phyloP scores from a whole-genome alignment of 176 grass and related monocot species.

The Carex littledalei region DNA sequence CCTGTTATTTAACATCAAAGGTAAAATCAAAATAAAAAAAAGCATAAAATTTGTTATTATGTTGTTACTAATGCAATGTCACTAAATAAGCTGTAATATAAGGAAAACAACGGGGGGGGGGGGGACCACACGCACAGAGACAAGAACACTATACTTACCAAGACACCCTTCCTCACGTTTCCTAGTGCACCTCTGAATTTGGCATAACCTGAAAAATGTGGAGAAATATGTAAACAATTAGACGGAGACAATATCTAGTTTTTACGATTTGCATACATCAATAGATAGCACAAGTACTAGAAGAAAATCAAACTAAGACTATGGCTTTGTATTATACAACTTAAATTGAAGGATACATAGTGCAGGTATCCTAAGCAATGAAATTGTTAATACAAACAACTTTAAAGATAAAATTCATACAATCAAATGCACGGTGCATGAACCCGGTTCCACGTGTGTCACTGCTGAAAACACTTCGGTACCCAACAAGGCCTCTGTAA shows the following conservation, averaged over 20 bases:
- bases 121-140: neutral
- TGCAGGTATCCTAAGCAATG: neutral
- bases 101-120: neutral
- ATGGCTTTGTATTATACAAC: neutral
- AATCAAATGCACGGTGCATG: slow-evolving; percentile 94
- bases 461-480: slow-evolving; percentile 93
- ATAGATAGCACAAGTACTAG: neutral
- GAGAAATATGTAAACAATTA: neutral
- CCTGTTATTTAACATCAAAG: slow-evolving; percentile 42
- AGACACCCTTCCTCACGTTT: slow-evolving; percentile 92
- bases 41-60: neutral
- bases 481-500: slow-evolving; percentile 88
- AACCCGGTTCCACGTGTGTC: slow-evolving; percentile 97
- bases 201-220: slow-evolving; percentile 73
- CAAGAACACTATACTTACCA: slow-evolving; percentile 51
- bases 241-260: neutral
- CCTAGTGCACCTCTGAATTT: slow-evolving; percentile 88
- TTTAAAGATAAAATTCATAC: slow-evolving; percentile 45
- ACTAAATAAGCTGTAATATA: neutral
- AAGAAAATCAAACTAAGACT: neutral
- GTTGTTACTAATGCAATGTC: neutral
- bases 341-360: neutral
- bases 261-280: neutral
- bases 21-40: slow-evolving; percentile 11
- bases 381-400: neutral